Percentiles rank a stretch among this genome's conserved stretches.
phyloP scores from a whole-genome alignment of 495 filamentous ascomycete genomes.

The Cetradonia linearis region DNA sequence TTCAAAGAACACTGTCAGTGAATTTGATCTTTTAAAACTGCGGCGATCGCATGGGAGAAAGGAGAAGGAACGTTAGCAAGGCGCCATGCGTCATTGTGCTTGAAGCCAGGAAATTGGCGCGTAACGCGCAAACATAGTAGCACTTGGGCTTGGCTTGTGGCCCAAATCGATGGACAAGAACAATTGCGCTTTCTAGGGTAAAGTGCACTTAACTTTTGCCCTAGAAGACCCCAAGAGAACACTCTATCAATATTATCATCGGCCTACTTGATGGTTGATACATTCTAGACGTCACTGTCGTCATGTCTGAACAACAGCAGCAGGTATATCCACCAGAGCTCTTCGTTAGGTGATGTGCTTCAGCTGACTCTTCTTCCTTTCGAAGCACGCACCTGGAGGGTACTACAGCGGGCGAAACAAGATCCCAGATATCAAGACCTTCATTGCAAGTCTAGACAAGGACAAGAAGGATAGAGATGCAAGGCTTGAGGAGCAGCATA shows the following conservation, averaged over 20 bases:
- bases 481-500: constrained; percentile 47
- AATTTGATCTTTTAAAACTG: neutral
- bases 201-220: neutral
- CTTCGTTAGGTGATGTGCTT: neutral
- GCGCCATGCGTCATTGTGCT: neutral
- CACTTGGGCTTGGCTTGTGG: neutral
- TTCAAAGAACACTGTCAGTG: neutral
- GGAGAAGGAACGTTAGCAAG: neutral
- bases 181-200: neutral
- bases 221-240: neutral
- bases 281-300: neutral
- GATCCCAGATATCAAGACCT: constrained; percentile 78
- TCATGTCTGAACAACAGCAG: constrained; percentile 24
- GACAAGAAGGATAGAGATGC: constrained; percentile 69
- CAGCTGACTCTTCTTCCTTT: neutral
- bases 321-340: constrained; percentile 13
- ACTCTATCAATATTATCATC: neutral
- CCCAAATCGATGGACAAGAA: neutral
- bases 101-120: constrained; percentile 5
- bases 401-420: constrained; percentile 26
- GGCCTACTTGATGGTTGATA: neutral
- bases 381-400: constrained; percentile 23
- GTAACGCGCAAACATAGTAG: constrained; percentile 3
- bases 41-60: neutral
- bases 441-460: constrained; percentile 64